Conservation (phyloP, 2,329 filamentous ascomycete genomes). For the Pyrenophora teres region DNA sequence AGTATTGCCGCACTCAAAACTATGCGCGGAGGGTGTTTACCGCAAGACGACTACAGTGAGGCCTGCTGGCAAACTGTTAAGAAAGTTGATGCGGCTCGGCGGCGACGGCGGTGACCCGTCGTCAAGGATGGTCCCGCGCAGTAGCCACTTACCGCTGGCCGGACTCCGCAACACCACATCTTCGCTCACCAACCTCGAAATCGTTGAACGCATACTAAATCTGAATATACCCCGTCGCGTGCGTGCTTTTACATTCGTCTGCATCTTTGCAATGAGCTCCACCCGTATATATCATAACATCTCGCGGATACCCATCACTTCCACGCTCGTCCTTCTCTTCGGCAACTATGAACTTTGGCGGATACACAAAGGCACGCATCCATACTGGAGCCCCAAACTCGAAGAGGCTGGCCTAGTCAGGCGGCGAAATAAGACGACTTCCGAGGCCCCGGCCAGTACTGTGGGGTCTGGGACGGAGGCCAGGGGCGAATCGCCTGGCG, state of each 20-base stretch:
- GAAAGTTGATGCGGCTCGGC: constrained; percentile 22
- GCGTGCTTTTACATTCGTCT: background rate
- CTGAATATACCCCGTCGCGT: constrained; percentile 5
- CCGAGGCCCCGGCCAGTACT: constrained; percentile 7
- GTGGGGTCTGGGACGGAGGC: constrained; percentile 4
- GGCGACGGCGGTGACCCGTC: constrained; percentile 18
- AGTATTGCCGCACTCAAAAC: too few relatives aligned
- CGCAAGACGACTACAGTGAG: too few relatives aligned
- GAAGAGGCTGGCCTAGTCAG: constrained; percentile 24
- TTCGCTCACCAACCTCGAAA: constrained; percentile 3
- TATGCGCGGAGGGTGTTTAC: too few relatives aligned
- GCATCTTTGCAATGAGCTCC: constrained; percentile 15
- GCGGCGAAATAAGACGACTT: constrained; percentile 11
- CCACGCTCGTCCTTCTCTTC: constrained; percentile 24
- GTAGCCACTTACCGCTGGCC: constrained; percentile 26
- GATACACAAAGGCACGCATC: constrained; percentile 36
- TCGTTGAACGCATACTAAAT: constrained; percentile 1
- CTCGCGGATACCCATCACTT: constrained; percentile 17
- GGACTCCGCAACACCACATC: constrained; percentile 23
- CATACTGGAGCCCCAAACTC: constrained; percentile 29
- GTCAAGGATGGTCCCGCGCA: constrained; percentile 19
- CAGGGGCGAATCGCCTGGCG: constrained; percentile 8
- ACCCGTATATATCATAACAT: constrained; percentile 19
- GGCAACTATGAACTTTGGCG: constrained; percentile 35
- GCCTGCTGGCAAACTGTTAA: constrained; percentile 4